phyloP scores from a whole-genome alignment of 139 green algal species.

The Auxenochlorella pyrenoidosa region DNA sequence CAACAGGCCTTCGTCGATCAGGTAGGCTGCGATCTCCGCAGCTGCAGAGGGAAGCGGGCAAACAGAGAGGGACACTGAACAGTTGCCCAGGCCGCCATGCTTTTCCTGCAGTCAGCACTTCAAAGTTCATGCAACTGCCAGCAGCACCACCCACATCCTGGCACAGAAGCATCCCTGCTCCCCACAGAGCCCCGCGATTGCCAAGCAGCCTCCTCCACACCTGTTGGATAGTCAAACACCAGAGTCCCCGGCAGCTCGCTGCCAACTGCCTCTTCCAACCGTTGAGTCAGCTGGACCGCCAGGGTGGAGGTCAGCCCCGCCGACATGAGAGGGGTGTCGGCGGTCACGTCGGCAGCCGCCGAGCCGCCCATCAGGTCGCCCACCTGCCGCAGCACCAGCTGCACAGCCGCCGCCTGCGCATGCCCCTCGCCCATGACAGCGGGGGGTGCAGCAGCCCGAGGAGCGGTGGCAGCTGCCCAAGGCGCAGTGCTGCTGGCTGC shows the following conservation, averaged over 20 bases:
- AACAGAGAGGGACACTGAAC: not conserved
- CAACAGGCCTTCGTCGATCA: constrained; percentile 25
- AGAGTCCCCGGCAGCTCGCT: constrained; percentile 47
- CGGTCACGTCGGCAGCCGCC: not conserved
- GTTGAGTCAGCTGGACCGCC: constrained; percentile 45
- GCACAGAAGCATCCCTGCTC: too few relatives aligned
- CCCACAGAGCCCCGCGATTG: too few relatives aligned
- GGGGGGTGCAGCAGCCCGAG: too few relatives aligned
- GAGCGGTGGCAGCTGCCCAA: not conserved
- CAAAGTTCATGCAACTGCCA: too few relatives aligned
- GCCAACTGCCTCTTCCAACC: constrained; percentile 17
- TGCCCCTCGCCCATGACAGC: not conserved
- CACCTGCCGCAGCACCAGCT: constrained; percentile 8
- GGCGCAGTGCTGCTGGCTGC: not conserved
- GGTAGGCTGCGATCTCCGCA: constrained; percentile 40
- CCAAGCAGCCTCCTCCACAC: not conserved
- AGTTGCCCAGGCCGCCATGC: too few relatives aligned
- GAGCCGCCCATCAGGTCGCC: not conserved
- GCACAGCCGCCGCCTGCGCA: not conserved
- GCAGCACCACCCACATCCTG: too few relatives aligned
- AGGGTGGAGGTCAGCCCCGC: constrained; percentile 66
- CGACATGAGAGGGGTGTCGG: constrained; percentile 59
- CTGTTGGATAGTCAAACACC: constrained; percentile 67
- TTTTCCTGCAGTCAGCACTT: too few relatives aligned
- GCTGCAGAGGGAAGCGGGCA: not conserved